Evolutionary conservation across 371 early-diverging fungal genomes (phyloP).

Genomic region (Saksenaea oblongispora): DNA sequence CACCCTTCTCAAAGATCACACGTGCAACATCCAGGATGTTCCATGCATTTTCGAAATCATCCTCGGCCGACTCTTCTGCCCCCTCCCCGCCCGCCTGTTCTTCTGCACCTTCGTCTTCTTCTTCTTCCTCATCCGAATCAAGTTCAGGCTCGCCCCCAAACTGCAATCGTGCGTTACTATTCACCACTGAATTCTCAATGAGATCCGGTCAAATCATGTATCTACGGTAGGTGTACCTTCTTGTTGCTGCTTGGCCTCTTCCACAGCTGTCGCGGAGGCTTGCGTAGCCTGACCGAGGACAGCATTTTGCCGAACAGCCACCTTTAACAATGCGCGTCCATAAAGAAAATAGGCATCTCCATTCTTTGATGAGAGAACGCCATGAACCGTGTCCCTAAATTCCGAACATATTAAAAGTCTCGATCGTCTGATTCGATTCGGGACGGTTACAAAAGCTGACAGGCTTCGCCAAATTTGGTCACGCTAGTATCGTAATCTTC

Average conservation of each 20-base stretch:
- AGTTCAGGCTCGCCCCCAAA: slow-evolving; percentile 58
- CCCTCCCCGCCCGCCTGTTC: slow-evolving; percentile 32
- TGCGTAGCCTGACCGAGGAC: slow-evolving; percentile 62
- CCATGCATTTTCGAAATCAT: slow-evolving; percentile 90
- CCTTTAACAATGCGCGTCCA: slow-evolving; percentile 77
- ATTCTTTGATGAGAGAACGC: slow-evolving; percentile 67
- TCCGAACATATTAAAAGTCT: background rate
- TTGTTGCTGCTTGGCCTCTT: slow-evolving; percentile 11
- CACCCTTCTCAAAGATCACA: slow-evolving; percentile 71
- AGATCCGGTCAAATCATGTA: background rate
- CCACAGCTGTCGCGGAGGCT: slow-evolving; percentile 12
- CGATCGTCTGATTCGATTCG: background rate
- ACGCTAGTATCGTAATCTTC: slow-evolving; percentile 64
- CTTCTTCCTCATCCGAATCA: slow-evolving; percentile 39
- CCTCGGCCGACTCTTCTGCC: slow-evolving; percentile 54
- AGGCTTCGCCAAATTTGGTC: slow-evolving; percentile 67
- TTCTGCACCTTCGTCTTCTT: slow-evolving; percentile 44
- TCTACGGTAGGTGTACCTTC: background rate
- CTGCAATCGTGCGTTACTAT: slow-evolving; percentile 50
- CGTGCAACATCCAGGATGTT: slow-evolving; percentile 86
- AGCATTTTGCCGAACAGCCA: slow-evolving; percentile 75
- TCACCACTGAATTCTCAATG: slow-evolving; percentile 10
- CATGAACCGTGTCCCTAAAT: slow-evolving; percentile 66
- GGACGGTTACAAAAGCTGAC: slow-evolving; percentile 55
- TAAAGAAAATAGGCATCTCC: slow-evolving; percentile 81